Conservation (phyloP, 805 yeast genomes). For the Monosporozyma aquatica region DNA sequence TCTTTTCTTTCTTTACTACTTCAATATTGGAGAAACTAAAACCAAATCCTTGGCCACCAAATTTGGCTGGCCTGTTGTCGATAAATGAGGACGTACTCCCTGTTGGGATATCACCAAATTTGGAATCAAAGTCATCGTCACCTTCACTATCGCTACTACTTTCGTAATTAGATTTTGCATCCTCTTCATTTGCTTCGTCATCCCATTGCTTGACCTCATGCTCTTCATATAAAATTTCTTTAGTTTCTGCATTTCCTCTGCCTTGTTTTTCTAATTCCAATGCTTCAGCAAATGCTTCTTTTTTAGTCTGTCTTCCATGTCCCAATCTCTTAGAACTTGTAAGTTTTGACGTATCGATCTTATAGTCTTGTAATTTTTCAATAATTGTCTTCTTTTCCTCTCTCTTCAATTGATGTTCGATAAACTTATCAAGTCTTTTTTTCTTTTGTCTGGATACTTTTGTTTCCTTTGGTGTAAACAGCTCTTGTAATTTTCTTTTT, state of each 20-base stretch:
- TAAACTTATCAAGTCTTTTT: constrained; percentile 82
- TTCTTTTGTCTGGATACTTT: constrained; percentile 64
- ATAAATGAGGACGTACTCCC: constrained; percentile 40
- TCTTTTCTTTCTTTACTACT: constrained; percentile 34
- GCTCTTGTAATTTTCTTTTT: constrained; percentile 54
- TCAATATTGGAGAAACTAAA: constrained; percentile 55
- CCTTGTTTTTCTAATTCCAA: constrained; percentile 65
- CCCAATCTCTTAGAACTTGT: constrained; percentile 75
- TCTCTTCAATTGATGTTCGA: constrained; percentile 79
- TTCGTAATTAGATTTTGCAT: too few species aligned
- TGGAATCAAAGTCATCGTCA: constrained; percentile 21
- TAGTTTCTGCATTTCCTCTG: constrained; percentile 49
- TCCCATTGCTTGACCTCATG: constrained; percentile 57
- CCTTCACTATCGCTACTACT: constrained; percentile 18
- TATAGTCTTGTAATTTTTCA: constrained; percentile 54
- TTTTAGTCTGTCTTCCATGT: constrained; percentile 56
- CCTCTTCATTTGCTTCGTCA: constrained; percentile 23
- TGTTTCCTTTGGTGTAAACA: constrained; percentile 52
- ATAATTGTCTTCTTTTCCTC: constrained; percentile 78
- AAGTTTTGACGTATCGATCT: constrained; percentile 59
- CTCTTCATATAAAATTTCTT: constrained; percentile 60
- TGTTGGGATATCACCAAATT: constrained; percentile 17
- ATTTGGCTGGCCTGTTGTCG: constrained; percentile 58
- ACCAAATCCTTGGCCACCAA: constrained; percentile 57
- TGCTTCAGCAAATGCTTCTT: constrained; percentile 68